Percentiles rank a stretch among this genome's conserved stretches.
Conservation (phyloP, 495 filamentous ascomycete species). For the Parathielavia hyrcaniae region DNA sequence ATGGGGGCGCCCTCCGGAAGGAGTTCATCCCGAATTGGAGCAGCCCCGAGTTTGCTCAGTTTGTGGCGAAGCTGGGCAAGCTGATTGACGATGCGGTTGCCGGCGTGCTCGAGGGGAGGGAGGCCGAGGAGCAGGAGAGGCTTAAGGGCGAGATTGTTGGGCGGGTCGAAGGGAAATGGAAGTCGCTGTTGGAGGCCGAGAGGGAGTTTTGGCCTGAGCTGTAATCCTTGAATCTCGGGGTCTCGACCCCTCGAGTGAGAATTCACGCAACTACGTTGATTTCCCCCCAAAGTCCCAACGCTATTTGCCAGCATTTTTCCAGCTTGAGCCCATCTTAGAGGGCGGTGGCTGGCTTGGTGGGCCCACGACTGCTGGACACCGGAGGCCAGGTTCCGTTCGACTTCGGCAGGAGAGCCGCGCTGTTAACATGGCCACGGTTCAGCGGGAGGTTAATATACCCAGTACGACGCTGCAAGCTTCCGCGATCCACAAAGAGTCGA, state of each 20-base stretch:
- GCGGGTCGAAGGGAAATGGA: constrained; percentile 32
- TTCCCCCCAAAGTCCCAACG: no score
- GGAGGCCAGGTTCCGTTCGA: background rate
- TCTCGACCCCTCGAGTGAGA: no score
- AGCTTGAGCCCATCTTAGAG: no score
- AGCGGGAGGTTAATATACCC: background rate
- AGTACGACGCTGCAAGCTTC: background rate
- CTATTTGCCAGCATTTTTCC: no score
- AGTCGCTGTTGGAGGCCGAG: constrained; percentile 32
- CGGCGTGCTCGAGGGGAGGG: constrained; percentile 18
- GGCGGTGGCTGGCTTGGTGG: no score
- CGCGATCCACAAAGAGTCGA: background rate
- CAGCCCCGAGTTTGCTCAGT: constrained; percentile 50
- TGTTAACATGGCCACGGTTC: background rate
- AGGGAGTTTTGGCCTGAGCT: constrained; percentile 34
- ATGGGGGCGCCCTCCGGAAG: constrained; percentile 56
- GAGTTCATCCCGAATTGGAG: constrained; percentile 66
- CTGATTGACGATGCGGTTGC: constrained; percentile 30
- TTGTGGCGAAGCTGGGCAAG: constrained; percentile 41
- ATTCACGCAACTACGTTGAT: no score
- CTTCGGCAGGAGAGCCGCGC: background rate
- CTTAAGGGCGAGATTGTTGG: constrained; percentile 24
- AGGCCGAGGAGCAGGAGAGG: constrained; percentile 11
- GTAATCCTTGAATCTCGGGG: background rate
- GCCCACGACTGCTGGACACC: no score